A percentile compares a stretch with the other conserved stretches of the same genome.
Conservation (phyloP, 768 basidiomycete species). For the Boletus pseudopeckii region DNA sequence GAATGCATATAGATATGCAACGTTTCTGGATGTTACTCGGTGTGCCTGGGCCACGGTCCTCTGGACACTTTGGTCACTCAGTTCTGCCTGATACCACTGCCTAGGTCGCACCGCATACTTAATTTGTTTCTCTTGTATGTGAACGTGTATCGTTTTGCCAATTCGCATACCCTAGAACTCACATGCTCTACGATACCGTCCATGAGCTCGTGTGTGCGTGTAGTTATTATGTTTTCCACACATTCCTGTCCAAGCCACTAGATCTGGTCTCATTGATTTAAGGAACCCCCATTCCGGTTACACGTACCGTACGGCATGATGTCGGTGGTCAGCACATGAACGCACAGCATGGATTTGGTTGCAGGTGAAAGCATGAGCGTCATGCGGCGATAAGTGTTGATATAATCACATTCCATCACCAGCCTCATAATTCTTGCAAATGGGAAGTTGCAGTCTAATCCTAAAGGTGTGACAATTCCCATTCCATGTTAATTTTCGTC, state of each 20-base stretch:
- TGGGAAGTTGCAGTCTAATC: not conserved
- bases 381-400: not conserved
- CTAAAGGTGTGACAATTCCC: not conserved
- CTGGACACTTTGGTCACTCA: not conserved
- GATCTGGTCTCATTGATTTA: too few relatives aligned
- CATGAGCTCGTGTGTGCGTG: not conserved
- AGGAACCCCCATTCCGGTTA: not conserved
- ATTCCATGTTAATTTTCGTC: not conserved
- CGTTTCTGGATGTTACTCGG: not conserved
- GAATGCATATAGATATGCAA: not conserved
- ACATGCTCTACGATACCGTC: not conserved
- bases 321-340: not conserved
- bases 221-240: conserved; percentile 29
- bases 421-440: not conserved
- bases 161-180: not conserved
- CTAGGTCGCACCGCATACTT: not conserved
- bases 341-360: not conserved
- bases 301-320: not conserved
- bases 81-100: not conserved
- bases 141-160: not conserved
- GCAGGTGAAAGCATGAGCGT: not conserved
- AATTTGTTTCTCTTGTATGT: conserved; percentile 25
- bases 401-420: not conserved
- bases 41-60: not conserved
- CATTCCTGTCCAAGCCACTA: not conserved